A percentile compares a stretch with the other conserved stretches of the same genome.
Evolutionary conservation across 208 protist species (phyloP).

Genomic region (Herpetomonas tarakana): DNA sequence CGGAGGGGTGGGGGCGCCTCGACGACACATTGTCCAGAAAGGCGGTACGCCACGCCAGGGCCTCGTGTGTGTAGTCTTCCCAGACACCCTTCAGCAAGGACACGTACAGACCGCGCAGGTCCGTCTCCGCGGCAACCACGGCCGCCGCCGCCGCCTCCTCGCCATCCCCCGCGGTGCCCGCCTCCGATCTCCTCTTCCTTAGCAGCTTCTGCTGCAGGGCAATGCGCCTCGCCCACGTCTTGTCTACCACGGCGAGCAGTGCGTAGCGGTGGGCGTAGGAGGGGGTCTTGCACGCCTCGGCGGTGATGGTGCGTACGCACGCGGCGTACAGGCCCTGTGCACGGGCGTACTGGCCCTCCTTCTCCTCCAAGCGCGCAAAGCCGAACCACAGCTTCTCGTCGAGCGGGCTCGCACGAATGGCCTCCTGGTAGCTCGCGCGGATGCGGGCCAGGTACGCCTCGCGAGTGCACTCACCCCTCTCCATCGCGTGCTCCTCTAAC

Average conservation of each 20-base stretch:
- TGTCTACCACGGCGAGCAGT: conserved; percentile 61
- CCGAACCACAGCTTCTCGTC: conserved; percentile 60
- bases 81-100: conserved; percentile 67
- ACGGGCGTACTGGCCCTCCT: conserved; percentile 41
- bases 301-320: conserved; percentile 48
- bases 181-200: conserved; percentile 11
- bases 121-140: conserved; percentile 10
- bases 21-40: conserved; percentile 7
- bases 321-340: conserved; percentile 54
- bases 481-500: conserved; percentile 33
- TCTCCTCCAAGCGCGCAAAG: conserved; percentile 79
- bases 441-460: conserved; percentile 19
- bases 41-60: conserved; percentile 43
- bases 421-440: conserved; percentile 45
- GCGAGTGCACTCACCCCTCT: background rate
- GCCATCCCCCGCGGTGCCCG: background rate
- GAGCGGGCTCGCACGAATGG: conserved; percentile 59
- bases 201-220: conserved; percentile 42
- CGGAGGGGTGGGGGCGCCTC: background rate
- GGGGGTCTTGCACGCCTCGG: conserved; percentile 32
- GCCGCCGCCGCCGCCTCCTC: conserved; percentile 9
- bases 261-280: conserved; percentile 73
- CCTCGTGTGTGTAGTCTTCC: conserved; percentile 73
- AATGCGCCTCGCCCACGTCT: conserved; percentile 59
- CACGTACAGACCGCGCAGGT: conserved; percentile 36